Evolutionary conservation across 129 eudicot genomes (phyloP).

Genomic region (Chrysanthemum seticuspe): DNA sequence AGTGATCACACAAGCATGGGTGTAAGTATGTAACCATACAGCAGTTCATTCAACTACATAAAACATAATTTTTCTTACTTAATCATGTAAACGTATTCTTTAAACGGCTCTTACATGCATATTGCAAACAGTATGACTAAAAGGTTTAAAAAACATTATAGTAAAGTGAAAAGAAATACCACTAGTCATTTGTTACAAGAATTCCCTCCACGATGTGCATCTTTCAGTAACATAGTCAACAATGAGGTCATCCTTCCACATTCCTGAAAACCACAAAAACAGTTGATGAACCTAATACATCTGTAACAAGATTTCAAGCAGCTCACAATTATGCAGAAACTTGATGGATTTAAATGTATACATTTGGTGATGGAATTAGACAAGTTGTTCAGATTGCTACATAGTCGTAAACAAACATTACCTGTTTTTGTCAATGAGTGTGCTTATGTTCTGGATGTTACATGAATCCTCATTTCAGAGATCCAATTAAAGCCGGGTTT

Average conservation of each 20-base stretch:
- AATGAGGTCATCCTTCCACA: slow-evolving; percentile 11
- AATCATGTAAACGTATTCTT: neutral
- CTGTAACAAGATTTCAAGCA: too few relatives aligned
- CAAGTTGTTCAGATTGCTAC: too few relatives aligned
- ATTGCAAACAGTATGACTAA: neutral
- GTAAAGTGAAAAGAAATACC: neutral
- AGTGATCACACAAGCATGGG: neutral
- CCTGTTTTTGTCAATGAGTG: too few relatives aligned
- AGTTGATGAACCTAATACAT: too few relatives aligned
- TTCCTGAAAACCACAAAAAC: slow-evolving; percentile 2
- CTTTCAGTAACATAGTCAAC: neutral
- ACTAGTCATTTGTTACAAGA: neutral
- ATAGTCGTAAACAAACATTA: too few relatives aligned
- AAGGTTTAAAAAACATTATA: neutral
- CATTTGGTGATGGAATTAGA: too few relatives aligned
- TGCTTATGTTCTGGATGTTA: too few relatives aligned
- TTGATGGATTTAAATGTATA: too few relatives aligned
- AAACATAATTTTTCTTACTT: neutral
- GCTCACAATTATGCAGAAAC: too few relatives aligned
- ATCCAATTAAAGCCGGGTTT: too few relatives aligned
- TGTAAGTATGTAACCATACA: neutral
- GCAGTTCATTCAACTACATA: neutral
- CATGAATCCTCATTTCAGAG: too few relatives aligned
- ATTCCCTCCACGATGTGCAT: neutral
- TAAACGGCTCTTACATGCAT: neutral